A percentile compares a stretch with the other conserved stretches of the same genome.
These are phyloP conservation scores for Collybia nuda DNA, from an alignment of 768 basidiomycete species.

Conservation along the genomic window DNA sequence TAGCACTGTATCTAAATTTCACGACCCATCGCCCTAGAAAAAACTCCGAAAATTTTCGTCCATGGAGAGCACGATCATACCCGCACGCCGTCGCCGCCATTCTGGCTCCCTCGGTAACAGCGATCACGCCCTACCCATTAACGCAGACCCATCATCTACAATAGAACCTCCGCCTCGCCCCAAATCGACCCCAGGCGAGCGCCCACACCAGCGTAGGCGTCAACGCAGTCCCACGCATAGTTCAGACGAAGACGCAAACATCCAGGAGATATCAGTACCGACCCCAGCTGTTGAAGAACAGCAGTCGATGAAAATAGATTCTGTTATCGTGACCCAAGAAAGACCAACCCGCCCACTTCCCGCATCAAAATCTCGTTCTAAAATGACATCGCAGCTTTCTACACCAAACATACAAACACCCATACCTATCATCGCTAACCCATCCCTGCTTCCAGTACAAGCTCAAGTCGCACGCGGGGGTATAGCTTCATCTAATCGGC, in stretches of 20 bases:
- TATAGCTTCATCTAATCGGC: constrained; percentile 53
- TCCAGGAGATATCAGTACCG: constrained; percentile 26
- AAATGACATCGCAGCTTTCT: constrained; percentile 30
- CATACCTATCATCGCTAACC: constrained; percentile 57
- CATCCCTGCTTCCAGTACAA: constrained; percentile 80
- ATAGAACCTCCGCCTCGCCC: constrained; percentile 63
- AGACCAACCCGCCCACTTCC: constrained; percentile 70
- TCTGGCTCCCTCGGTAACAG: constrained; percentile 51
- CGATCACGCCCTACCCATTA: constrained; percentile 22
- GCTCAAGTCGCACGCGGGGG: constrained; percentile 68
- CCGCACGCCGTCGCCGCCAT: constrained; percentile 60
- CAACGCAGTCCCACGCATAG: constrained; percentile 41
- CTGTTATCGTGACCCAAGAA: constrained; percentile 25
- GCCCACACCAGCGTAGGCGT: constrained; percentile 47
- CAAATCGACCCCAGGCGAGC: constrained; percentile 72
- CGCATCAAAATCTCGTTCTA: constrained; percentile 47
- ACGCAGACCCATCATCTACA: constrained; percentile 12
- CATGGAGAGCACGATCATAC: constrained; percentile 27
- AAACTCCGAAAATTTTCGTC: neutral
- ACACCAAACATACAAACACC: constrained; percentile 41
- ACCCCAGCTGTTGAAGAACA: constrained; percentile 27
- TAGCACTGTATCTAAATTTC: too few relatives aligned
- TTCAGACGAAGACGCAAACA: constrained; percentile 28
- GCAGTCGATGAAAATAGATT: constrained; percentile 10
- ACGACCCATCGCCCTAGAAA: neutral